Evolutionary conservation across 2,329 filamentous ascomycete genomes (phyloP).

Genomic region (Endocalyx cinctus): DNA sequence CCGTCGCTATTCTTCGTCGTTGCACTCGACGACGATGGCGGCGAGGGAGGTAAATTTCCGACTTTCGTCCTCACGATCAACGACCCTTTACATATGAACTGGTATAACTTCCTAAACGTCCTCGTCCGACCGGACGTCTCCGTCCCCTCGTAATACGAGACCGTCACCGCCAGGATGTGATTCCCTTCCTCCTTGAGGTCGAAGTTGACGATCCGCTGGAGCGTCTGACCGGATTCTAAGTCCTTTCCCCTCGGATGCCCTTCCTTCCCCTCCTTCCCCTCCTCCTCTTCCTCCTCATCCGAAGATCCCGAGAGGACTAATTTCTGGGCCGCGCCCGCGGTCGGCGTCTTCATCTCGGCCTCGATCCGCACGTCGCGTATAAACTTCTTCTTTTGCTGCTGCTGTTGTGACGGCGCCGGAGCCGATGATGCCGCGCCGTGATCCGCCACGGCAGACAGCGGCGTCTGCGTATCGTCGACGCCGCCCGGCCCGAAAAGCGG

Average conservation of each 20-base stretch:
- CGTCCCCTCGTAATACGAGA: conserved; percentile 88
- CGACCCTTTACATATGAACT: conserved; percentile 89
- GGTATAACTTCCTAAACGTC: conserved; percentile 92
- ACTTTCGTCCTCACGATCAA: conserved; percentile 89
- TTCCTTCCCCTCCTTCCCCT: conserved; percentile 3
- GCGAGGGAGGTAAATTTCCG: conserved; percentile 50
- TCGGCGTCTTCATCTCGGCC: conserved; percentile 92
- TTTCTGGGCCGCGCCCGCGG: conserved; percentile 53
- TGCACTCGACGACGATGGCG: not conserved
- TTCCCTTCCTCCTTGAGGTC: conserved; percentile 92
- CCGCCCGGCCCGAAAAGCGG: conserved; percentile 8
- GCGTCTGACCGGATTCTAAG: conserved; percentile 58
- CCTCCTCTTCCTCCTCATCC: conserved; percentile 3
- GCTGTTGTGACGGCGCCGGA: conserved; percentile 12
- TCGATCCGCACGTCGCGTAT: conserved; percentile 77
- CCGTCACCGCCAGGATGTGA: conserved; percentile 87
- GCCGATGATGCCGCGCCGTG: too few species aligned
- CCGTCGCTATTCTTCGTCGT: conserved; percentile 12
- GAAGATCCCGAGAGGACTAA: conserved; percentile 47
- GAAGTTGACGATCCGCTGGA: conserved; percentile 80
- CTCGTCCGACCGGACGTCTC: conserved; percentile 66
- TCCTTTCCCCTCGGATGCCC: conserved; percentile 34
- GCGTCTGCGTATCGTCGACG: not conserved
- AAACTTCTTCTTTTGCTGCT: conserved; percentile 32
- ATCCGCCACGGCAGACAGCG: not conserved